phyloP scores from a whole-genome alignment of 495 filamentous ascomycete genomes.

The Aspergillus funiculosus region DNA sequence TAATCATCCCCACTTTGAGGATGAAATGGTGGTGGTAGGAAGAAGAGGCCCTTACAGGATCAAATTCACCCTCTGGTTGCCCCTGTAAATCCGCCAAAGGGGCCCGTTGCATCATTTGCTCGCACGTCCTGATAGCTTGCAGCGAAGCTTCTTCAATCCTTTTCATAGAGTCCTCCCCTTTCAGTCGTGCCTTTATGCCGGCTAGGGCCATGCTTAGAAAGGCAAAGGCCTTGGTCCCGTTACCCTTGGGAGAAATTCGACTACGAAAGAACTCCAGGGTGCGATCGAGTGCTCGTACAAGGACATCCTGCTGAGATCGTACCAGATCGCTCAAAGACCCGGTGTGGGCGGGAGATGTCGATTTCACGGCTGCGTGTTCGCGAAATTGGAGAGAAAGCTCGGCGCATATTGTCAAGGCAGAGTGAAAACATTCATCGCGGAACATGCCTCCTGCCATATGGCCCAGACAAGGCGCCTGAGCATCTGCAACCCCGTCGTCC shows the following conservation, averaged over 20 bases:
- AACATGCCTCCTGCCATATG: slow-evolving; percentile 36
- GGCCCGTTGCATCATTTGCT: slow-evolving; percentile 23
- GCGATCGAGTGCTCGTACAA: slow-evolving; percentile 34
- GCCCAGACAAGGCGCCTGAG: slow-evolving; percentile 25
- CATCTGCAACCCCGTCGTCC: slow-evolving; percentile 10
- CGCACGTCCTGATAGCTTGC: slow-evolving; percentile 22
- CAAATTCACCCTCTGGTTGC: slow-evolving; percentile 12
- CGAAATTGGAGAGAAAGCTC: slow-evolving; percentile 33
- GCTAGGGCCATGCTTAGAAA: slow-evolving; percentile 32
- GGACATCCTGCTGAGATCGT: slow-evolving; percentile 33
- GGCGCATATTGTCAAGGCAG: slow-evolving; percentile 34
- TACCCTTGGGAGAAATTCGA: slow-evolving; percentile 25
- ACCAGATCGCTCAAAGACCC: slow-evolving; percentile 32
- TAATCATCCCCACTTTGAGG: too few relatives aligned
- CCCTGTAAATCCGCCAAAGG: slow-evolving; percentile 24
- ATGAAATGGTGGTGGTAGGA: too few relatives aligned
- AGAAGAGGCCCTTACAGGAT: neutral
- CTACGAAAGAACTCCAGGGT: slow-evolving; percentile 30
- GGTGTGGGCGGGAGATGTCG: slow-evolving; percentile 3
- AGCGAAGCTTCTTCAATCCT: slow-evolving; percentile 26
- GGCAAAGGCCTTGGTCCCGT: slow-evolving; percentile 33
- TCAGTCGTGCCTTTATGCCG: slow-evolving; percentile 34
- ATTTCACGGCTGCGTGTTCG: slow-evolving; percentile 17
- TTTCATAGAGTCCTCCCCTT: slow-evolving; percentile 29
- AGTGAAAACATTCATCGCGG: slow-evolving; percentile 37